Conservation (phyloP, 495 filamentous ascomycete genomes). For the Talaromyces liani region DNA sequence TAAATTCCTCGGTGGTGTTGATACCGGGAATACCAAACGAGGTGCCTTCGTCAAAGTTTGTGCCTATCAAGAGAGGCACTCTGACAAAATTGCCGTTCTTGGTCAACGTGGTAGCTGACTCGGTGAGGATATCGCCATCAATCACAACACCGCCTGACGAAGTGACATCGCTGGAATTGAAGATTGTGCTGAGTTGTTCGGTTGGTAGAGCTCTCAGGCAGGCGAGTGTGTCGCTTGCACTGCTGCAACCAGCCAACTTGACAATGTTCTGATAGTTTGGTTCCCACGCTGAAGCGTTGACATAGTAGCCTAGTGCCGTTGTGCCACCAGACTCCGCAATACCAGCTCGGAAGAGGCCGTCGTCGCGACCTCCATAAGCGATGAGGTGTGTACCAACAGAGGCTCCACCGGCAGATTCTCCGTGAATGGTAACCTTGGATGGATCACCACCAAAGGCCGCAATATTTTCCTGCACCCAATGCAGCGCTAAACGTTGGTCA, state of each 20-base stretch:
- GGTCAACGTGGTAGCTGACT: constrained; percentile 21
- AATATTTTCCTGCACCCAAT: constrained; percentile 56
- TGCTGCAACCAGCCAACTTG: constrained; percentile 20
- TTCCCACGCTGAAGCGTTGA: constrained; percentile 21
- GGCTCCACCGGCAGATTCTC: constrained; percentile 48
- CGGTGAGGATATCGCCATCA: constrained; percentile 43
- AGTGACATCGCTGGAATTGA: constrained; percentile 24
- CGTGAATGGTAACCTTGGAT: constrained; percentile 55
- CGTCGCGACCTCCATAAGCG: constrained; percentile 35
- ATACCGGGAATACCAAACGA: constrained; percentile 35
- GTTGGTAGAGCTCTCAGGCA: constrained; percentile 29
- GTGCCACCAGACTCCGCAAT: constrained; percentile 40
- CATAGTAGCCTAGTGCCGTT: constrained; percentile 21
- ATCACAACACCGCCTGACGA: constrained; percentile 34
- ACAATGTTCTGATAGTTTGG: constrained; percentile 29
- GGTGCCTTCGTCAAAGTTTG: constrained; percentile 47
- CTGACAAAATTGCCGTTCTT: constrained; percentile 34
- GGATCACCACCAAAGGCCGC: constrained; percentile 45
- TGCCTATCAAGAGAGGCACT: constrained; percentile 40
- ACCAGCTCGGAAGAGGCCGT: constrained; percentile 43
- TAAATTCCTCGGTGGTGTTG: constrained; percentile 37
- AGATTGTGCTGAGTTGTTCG: constrained; percentile 22
- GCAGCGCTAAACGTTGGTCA: constrained; percentile 54
- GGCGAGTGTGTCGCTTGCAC: constrained; percentile 18
- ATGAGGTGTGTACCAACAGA: constrained; percentile 41